Evolutionary conservation across 2,329 filamentous ascomycete species (phyloP).

Genomic region (Colletotrichum sp.): DNA sequence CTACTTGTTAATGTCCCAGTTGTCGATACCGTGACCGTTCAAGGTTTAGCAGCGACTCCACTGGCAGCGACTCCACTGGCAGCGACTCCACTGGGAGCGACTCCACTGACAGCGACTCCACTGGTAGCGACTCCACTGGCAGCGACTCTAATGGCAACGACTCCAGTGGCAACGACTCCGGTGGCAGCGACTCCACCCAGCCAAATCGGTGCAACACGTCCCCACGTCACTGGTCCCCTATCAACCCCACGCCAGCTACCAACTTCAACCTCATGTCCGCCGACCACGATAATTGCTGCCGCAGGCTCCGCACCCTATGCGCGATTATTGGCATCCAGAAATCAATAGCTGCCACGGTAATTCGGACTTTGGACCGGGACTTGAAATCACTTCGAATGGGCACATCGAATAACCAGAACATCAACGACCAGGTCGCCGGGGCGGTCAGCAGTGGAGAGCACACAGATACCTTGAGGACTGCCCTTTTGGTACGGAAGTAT

Average conservation of each 20-base stretch:
- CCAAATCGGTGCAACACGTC: background rate
- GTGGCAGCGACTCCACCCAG: too few relatives aligned
- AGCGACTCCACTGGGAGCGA: too few relatives aligned
- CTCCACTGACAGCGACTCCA: too few relatives aligned
- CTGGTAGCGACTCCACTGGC: too few relatives aligned
- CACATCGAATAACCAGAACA: background rate
- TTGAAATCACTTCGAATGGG: background rate
- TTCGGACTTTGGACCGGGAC: background rate
- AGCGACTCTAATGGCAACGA: too few relatives aligned
- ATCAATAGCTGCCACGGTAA: background rate
- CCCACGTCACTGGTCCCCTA: background rate
- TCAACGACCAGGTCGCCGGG: background rate
- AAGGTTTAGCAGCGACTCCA: background rate
- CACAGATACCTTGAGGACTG: too few relatives aligned
- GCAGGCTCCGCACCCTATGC: background rate
- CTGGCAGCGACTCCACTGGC: too few relatives aligned
- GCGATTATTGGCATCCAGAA: background rate
- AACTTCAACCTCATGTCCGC: background rate
- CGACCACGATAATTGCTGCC: background rate
- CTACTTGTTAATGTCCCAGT: background rate
- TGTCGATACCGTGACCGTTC: background rate
- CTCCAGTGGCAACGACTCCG: too few relatives aligned
- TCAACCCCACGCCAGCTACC: background rate
- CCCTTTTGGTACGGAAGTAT: too few relatives aligned
- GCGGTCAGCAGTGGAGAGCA: too few relatives aligned